These are phyloP conservation scores for Colletotrichum tofieldiae DNA, from an alignment of 2,329 filamentous ascomycete species.

Conservation along the genomic window DNA sequence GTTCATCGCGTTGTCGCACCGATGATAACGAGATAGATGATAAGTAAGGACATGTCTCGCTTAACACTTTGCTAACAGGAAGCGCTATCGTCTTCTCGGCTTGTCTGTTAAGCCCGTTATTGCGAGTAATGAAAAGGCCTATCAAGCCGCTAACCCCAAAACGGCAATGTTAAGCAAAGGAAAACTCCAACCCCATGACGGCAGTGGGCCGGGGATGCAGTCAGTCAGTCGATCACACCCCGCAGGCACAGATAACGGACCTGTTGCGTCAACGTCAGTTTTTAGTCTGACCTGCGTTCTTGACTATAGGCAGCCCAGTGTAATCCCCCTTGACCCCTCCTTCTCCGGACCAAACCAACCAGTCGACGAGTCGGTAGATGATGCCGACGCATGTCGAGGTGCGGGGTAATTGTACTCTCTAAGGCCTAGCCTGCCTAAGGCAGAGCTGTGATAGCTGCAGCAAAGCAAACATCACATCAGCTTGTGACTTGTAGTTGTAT, in stretches of 20 bases:
- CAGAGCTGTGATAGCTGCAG: background rate
- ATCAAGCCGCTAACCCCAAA: conserved; percentile 21
- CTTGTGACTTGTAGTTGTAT: background rate
- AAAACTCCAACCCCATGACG: conserved; percentile 15
- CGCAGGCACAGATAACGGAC: conserved; percentile 13
- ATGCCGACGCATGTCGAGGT: background rate
- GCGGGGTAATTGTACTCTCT: background rate
- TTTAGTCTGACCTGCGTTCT: background rate
- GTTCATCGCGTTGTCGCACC: background rate
- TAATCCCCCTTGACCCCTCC: background rate
- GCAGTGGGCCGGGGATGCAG: conserved; percentile 4
- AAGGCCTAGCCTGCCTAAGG: no score
- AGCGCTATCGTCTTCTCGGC: background rate
- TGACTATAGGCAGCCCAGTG: background rate
- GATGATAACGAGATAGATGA: background rate
- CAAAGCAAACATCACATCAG: background rate
- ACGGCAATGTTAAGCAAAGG: conserved; percentile 29
- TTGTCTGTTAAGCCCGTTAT: background rate
- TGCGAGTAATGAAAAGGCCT: conserved; percentile 5
- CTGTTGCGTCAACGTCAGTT: background rate
- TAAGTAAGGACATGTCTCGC: background rate
- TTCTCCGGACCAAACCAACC: background rate
- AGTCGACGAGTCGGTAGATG: background rate
- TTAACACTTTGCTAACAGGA: background rate
- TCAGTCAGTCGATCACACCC: conserved; percentile 16